Evolutionary conservation across 2,329 filamentous ascomycete species (phyloP).

Genomic region (Fusarium cicatricum): DNA sequence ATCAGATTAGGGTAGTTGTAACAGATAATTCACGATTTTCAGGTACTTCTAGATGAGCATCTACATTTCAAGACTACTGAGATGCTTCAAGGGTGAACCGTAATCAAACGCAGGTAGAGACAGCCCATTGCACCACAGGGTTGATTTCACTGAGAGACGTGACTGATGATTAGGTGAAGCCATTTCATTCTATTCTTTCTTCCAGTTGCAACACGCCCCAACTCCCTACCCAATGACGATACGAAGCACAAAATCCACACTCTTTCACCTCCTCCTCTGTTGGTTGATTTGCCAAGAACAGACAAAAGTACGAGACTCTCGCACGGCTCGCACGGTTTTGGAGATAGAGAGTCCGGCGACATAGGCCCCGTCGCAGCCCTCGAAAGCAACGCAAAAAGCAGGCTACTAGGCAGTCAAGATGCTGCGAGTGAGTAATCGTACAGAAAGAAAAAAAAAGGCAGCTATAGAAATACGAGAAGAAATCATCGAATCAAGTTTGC

Average conservation of each 20-base stretch:
- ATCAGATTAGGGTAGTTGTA: constrained; percentile 23
- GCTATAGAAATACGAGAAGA: constrained; percentile 14
- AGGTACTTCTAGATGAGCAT: constrained; percentile 13
- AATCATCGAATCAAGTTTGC: constrained; percentile 16
- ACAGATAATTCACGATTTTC: constrained; percentile 30
- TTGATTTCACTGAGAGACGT: background rate
- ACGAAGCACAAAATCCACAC: constrained; percentile 25
- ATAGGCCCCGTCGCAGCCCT: constrained; percentile 19
- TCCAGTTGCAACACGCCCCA: constrained; percentile 33
- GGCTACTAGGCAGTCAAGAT: constrained; percentile 2
- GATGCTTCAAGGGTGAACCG: no score
- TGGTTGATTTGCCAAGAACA: constrained; percentile 14
- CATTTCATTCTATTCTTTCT: constrained; percentile 38
- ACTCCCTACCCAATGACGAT: constrained; percentile 38
- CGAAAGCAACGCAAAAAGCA: constrained; percentile 12
- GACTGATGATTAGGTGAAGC: constrained; percentile 2
- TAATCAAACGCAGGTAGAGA: no score
- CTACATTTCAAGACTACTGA: background rate
- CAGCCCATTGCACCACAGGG: background rate
- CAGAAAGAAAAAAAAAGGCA: constrained; percentile 31
- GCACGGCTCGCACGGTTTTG: constrained; percentile 1
- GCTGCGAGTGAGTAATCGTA: constrained; percentile 27
- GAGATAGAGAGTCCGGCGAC: constrained; percentile 2
- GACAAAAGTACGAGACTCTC: constrained; percentile 1
- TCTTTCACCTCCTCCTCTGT: constrained; percentile 17